These are phyloP conservation scores for Pseudonitzschia delicatissima DNA, from an alignment of 108 stramenopile species.

Conservation along the genomic window DNA sequence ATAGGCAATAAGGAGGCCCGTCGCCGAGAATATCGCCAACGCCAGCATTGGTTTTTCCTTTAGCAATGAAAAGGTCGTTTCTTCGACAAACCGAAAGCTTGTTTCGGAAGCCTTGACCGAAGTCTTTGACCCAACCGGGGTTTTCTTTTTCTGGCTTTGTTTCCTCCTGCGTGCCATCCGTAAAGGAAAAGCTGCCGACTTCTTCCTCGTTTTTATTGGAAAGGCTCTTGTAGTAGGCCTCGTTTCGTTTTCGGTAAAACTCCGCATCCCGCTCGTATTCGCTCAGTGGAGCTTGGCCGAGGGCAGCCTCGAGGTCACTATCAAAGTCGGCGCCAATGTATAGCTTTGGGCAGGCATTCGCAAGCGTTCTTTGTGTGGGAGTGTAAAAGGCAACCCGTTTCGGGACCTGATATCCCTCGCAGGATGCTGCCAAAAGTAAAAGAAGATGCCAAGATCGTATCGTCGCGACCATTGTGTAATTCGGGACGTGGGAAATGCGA, in stretches of 20 bases:
- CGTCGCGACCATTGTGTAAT: no score
- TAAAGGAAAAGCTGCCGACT: neutral
- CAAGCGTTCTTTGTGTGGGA: no score
- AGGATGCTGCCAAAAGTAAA: no score
- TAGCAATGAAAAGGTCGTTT: slow-evolving; percentile 12
- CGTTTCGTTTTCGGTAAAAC: slow-evolving; percentile 14
- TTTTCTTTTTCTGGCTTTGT: neutral
- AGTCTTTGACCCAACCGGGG: neutral
- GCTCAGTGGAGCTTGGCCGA: neutral
- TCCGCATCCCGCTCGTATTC: slow-evolving; percentile 16
- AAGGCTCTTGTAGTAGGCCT: slow-evolving; percentile 8
- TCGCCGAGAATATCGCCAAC: slow-evolving; percentile 19
- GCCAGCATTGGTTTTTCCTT: slow-evolving; percentile 18
- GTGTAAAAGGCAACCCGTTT: no score
- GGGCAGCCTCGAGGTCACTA: slow-evolving; percentile 5
- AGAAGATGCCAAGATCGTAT: no score
- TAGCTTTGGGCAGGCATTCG: no score
- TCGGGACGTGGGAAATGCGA: no score
- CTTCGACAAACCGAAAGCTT: slow-evolving; percentile 24
- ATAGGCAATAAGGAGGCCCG: slow-evolving; percentile 25
- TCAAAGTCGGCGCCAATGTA: no score
- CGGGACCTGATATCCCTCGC: no score
- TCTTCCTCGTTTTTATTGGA: neutral
- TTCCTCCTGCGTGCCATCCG: neutral
- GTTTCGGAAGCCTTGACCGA: slow-evolving; percentile 17